These are phyloP conservation scores for Botryotinia globosa DNA, from an alignment of 2,329 filamentous ascomycete species.

Conservation along the genomic window DNA sequence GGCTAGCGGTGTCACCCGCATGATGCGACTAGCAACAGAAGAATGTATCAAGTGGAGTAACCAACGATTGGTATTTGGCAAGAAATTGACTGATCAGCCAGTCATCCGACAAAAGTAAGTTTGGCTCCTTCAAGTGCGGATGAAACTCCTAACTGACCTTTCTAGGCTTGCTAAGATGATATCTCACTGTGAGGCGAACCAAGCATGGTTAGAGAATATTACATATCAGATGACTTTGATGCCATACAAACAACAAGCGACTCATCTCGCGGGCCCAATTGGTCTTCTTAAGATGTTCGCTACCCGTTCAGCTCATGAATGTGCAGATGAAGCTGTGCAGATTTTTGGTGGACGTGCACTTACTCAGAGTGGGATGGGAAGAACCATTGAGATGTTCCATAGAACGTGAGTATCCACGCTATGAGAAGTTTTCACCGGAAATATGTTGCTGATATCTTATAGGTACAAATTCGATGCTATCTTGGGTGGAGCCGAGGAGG, in stretches of 20 bases:
- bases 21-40: constrained; percentile 68
- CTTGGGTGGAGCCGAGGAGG: constrained; percentile 78
- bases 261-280: constrained; percentile 75
- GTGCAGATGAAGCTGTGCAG: constrained; percentile 79
- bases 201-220: constrained; percentile 80
- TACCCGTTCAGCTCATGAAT: constrained; percentile 75
- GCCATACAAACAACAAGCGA: constrained; percentile 73
- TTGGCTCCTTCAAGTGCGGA: neutral
- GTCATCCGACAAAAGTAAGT: constrained; percentile 75
- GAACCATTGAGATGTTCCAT: constrained; percentile 79
- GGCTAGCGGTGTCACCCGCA: constrained; percentile 59
- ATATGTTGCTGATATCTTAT: neutral
- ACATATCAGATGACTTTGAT: constrained; percentile 88
- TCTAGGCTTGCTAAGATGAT: constrained; percentile 80
- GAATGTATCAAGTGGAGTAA: constrained; percentile 87
- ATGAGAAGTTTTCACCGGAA: neutral
- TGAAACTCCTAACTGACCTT: constrained; percentile 20
- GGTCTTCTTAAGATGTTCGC: constrained; percentile 76
- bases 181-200: constrained; percentile 73
- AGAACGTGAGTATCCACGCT: constrained; percentile 51
- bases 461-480: constrained; percentile 69
- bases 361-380: constrained; percentile 80
- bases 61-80: constrained; percentile 80
- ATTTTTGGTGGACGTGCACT: constrained; percentile 82
- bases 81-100: constrained; percentile 78